Evolutionary conservation across 2,329 filamentous ascomycete genomes (phyloP), one percentile per base, ranked within the genome.

Genomic region (Cephalotrichum gorgonifer): DNA sequence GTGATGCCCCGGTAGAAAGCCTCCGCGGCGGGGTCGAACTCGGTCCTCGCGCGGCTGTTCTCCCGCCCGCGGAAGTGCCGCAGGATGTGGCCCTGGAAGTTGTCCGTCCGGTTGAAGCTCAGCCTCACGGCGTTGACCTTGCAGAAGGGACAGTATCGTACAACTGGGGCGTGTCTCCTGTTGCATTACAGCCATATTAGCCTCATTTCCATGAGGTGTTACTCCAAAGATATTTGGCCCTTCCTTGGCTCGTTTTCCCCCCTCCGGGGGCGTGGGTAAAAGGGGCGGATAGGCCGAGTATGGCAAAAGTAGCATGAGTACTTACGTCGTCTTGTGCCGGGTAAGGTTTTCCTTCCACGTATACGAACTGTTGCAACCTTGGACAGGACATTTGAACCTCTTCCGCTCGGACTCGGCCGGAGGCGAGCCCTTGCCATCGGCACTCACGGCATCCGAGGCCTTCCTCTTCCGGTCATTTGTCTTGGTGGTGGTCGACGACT

Each of bases 1-100:
- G 41, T 44, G 15, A 49, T 28, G 15, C 30, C 35, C 17, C 43
- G 27, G 41, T 44, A 49, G 47, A 35, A 49, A 7, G 33, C 41
- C 30, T 35, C 28, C 26, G 47, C 47, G 7, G 15, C 39, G 7
- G 47, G 47, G 28, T 49, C 27, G 47, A 35, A 49, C 22, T 35
- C 41, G 12, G 47, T 49, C 39, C 47, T 7, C 6, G 39, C 26
- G 22, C 47, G 47, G 27, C 47, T 22, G 39, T 44, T 44, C 39
- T 42, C 42, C 5, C 39, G 35, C 26, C 44, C 54, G 46, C 51
- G 50, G 50, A 54, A 53, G 52, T 56, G 54, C 12, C 55, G 54
- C 47, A 49, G 51, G 22, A 56, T 51, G 48, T 56, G 54, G 4
- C 53, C 52, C 44, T 55, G 53, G 49, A 55, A 56, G 52, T 56